These are phyloP conservation scores for Xylaria flabelliformis DNA, from an alignment of 495 filamentous ascomycete species.

Conservation along the genomic window DNA sequence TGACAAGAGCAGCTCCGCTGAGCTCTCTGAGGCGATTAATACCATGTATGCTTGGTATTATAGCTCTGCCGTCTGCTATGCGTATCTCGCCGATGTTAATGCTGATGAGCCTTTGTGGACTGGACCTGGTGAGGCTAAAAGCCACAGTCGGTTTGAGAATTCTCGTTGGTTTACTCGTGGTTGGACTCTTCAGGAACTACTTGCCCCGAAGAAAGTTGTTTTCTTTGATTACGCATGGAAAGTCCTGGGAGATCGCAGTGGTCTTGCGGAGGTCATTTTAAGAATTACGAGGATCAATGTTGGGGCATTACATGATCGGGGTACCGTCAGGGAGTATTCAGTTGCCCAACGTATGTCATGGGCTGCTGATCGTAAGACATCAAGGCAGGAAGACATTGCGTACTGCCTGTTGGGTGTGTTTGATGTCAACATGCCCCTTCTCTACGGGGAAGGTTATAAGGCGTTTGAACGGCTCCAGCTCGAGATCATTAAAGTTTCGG, in stretches of 20 bases:
- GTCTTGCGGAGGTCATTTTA: constrained; percentile 30
- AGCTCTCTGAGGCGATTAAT: constrained; percentile 51
- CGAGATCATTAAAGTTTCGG: constrained; percentile 39
- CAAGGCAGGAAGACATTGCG: constrained; percentile 41
- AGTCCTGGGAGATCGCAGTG: constrained; percentile 33
- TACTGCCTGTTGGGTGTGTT: constrained; percentile 50
- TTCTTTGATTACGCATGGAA: constrained; percentile 46
- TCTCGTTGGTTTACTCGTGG: constrained; percentile 53
- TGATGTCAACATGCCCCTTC: constrained; percentile 44
- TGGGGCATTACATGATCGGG: constrained; percentile 28
- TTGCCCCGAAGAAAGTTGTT: constrained; percentile 44
- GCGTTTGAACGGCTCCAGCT: constrained; percentile 44
- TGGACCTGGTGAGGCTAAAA: too few relatives aligned
- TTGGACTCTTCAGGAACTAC: constrained; percentile 54
- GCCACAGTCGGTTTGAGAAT: too few relatives aligned
- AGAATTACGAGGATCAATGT: constrained; percentile 40
- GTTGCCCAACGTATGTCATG: constrained; percentile 48
- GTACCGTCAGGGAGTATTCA: constrained; percentile 31
- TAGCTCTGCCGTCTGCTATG: constrained; percentile 44
- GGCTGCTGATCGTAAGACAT: constrained; percentile 41
- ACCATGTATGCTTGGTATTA: constrained; percentile 51
- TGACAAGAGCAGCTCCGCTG: constrained; percentile 50
- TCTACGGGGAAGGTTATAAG: constrained; percentile 45
- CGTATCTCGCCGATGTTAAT: constrained; percentile 44
- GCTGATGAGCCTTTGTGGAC: too few relatives aligned